phyloP scores from a whole-genome alignment of 768 basidiomycete genomes.

The Boletus edulis region DNA sequence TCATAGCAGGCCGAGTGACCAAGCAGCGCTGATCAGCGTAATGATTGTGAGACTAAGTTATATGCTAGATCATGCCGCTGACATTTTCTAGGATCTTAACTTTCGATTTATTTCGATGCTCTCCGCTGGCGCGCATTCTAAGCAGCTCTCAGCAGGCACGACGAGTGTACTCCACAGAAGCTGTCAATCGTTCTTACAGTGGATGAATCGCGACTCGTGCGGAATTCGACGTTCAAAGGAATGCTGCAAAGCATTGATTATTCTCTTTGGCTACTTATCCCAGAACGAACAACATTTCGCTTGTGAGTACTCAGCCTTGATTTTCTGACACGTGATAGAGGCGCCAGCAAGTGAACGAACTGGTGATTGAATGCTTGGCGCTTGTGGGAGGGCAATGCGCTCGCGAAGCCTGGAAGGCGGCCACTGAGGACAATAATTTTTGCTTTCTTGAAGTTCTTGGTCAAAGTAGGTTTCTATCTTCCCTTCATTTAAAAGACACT shows the following conservation, averaged over 20 bases:
- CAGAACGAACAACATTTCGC: constrained; percentile 16
- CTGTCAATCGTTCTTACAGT: constrained; percentile 22
- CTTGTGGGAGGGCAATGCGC: constrained; percentile 8
- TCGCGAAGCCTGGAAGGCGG: constrained; percentile 23
- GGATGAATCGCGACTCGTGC: constrained; percentile 20
- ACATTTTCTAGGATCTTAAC: constrained; percentile 17
- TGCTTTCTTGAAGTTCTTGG: constrained; percentile 13
- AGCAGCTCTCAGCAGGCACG: constrained; percentile 16
- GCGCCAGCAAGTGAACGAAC: constrained; percentile 17
- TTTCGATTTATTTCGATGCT: constrained; percentile 24
- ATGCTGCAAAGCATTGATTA: constrained; percentile 28
- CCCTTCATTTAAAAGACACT: neutral
- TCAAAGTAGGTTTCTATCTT: constrained; percentile 17
- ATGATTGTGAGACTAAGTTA: constrained; percentile 24
- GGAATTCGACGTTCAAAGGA: constrained; percentile 29
- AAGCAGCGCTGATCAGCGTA: constrained; percentile 19
- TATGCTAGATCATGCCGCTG: neutral
- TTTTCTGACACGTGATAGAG: neutral
- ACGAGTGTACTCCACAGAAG: constrained; percentile 16
- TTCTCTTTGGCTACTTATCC: constrained; percentile 25
- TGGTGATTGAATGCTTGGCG: constrained; percentile 19
- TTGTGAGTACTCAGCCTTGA: constrained; percentile 13
- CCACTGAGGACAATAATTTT: constrained; percentile 7
- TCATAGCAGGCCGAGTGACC: neutral
- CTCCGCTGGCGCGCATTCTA: constrained; percentile 9